Evolutionary conservation across 441 rosid genomes (phyloP), one percentile per base, ranked within the genome.

Genomic region (Brassica hybrid): DNA sequence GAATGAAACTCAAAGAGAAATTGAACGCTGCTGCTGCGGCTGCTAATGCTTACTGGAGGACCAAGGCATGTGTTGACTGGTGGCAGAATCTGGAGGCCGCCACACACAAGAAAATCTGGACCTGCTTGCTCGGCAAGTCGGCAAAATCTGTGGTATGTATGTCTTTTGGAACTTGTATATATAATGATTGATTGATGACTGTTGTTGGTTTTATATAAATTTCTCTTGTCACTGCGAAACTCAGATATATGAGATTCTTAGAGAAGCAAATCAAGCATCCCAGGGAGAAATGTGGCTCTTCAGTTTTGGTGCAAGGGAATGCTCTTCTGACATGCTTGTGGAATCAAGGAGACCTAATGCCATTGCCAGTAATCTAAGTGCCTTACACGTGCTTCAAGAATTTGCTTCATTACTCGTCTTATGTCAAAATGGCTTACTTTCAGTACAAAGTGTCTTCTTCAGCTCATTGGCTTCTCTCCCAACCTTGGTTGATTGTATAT

Each of bases 41-140:
- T 2, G 90, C 91, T 1, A 95, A 91, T 85, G 85, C 87, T 41
- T 95, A 85, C 77, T 96, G 98, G 97, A 93, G 99, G 89, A 92
- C 85, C 86, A 92, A 89, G 78, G 96, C 95, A 11, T 93, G 93
- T 71, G 54, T 82, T 14, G 95, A 96, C 79, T 96, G 99, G 99
- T 96, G 99, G 99, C 30, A 54, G 52, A 89, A 87, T 74, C 81
- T 96, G 85, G 91, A 88, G 76, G 79, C 75, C 41, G 77, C 75
- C 23, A 76, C 73, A 50, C 92, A 88, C 71, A 87, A 72, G 84
- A 90, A 88, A 61, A 73, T 90, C 11, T 79, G 88, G 81, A 80
- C 72, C 69, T 69, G 75, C 6, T 77, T 77, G 23, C 50, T 96
- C 1, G 98, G 91, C n/a, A 93, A 93, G 86, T 76, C 97, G 5